Evolutionary conservation across 306 rosid genomes (phyloP).

Genomic region (Hippophae tibetana): DNA sequence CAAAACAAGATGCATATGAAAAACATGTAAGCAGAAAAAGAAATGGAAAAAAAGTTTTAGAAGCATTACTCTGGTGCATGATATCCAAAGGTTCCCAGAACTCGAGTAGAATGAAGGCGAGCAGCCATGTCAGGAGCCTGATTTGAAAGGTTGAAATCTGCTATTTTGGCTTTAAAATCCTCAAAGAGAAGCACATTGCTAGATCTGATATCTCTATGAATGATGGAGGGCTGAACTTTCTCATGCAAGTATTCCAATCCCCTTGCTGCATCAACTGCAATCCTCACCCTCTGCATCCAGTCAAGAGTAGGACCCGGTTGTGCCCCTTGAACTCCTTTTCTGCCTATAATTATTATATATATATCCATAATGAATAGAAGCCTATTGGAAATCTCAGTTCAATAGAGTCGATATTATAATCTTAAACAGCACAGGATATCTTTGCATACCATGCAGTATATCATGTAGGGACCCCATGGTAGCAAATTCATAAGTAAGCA

Average conservation of each 20-base stretch:
- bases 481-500: constrained; percentile 91
- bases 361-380: not conserved
- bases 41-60: constrained; percentile 6
- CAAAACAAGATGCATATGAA: not conserved
- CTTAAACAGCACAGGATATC: constrained; percentile 1
- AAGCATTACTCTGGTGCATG: constrained; percentile 49
- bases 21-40: not conserved
- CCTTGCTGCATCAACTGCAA: constrained; percentile 51
- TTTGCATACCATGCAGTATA: constrained; percentile 68
- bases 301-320: constrained; percentile 51
- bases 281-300: constrained; percentile 51
- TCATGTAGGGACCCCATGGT: constrained; percentile 99
- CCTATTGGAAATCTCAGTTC: not conserved
- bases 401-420: not conserved
- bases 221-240: constrained; percentile 38
- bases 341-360: constrained; percentile 21
- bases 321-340: constrained; percentile 56
- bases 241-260: constrained; percentile 55
- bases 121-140: constrained; percentile 59
- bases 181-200: constrained; percentile 50
- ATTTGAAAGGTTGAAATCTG: constrained; percentile 50
- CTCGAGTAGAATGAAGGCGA: constrained; percentile 51
- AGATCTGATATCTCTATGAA: constrained; percentile 46
- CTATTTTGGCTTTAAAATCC: constrained; percentile 46
- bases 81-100: constrained; percentile 49